phyloP scores from a whole-genome alignment of 495 filamentous ascomycete genomes.

The Friedmanniomyces simplex region DNA sequence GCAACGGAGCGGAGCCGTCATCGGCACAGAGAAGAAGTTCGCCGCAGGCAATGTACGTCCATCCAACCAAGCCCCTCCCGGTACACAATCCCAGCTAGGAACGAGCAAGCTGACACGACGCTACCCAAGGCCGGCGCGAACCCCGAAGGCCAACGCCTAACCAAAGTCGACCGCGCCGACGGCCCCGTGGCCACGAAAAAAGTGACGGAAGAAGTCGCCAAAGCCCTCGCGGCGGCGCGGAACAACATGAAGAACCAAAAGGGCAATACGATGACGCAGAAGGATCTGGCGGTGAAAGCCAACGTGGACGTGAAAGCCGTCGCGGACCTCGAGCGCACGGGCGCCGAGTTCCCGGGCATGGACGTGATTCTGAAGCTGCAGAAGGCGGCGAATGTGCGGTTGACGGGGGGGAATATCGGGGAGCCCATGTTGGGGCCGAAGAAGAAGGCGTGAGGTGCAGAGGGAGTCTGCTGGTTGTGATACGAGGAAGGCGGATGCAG shows the following conservation, averaged over 20 bases:
- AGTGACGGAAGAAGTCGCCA: constrained; percentile 66
- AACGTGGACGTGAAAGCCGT: constrained; percentile 73
- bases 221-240: constrained; percentile 68
- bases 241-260: constrained; percentile 41
- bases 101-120: constrained; percentile 19
- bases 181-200: constrained; percentile 96
- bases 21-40: constrained; percentile 92
- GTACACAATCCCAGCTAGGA: no score
- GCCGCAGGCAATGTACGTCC: constrained; percentile 65
- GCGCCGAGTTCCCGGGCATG: constrained; percentile 21
- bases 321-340: constrained; percentile 65
- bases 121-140: constrained; percentile 15
- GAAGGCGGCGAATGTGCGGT: constrained; percentile 24
- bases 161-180: constrained; percentile 95
- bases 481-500: no score
- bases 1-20: constrained; percentile 60
- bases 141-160: constrained; percentile 84
- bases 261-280: constrained; percentile 82
- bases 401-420: constrained; percentile 20
- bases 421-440: constrained; percentile 21
- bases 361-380: constrained; percentile 21
- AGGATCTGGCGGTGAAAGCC: constrained; percentile 88
- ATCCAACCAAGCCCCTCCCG: neutral
- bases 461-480: neutral
- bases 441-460: constrained; percentile 16